These are phyloP conservation scores for Aspergillus tubingensis DNA, from an alignment of 2,329 filamentous ascomycete genomes.

Conservation along the genomic window DNA sequence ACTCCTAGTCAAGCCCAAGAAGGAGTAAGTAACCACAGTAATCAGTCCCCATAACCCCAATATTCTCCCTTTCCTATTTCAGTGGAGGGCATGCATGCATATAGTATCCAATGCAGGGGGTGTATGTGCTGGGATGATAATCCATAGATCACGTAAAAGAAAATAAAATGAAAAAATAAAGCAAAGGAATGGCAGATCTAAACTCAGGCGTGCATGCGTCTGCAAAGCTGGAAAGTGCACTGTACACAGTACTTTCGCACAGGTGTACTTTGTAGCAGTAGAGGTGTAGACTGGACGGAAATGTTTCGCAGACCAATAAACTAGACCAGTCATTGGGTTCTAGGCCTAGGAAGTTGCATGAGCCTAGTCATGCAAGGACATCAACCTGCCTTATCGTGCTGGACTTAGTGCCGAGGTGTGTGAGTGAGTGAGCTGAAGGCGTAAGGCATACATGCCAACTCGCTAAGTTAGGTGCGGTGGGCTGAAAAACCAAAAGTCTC, in stretches of 20 bases:
- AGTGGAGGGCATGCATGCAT: neutral
- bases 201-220: neutral
- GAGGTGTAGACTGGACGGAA: neutral
- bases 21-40: constrained; percentile 22
- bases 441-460: constrained; percentile 2
- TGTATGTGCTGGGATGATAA: neutral
- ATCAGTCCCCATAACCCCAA: neutral
- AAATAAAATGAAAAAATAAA: neutral
- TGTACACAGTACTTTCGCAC: neutral
- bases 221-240: neutral
- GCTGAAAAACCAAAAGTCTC: neutral
- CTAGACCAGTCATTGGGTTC: neutral
- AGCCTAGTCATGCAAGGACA: neutral
- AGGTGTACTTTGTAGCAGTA: too few species aligned
- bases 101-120: neutral
- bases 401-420: neutral
- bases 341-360: neutral
- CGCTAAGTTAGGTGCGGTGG: neutral
- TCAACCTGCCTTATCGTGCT: constrained; percentile 4
- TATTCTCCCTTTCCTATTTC: neutral
- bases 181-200: neutral
- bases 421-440: neutral
- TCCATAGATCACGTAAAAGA: neutral
- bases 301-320: neutral
- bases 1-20: constrained; percentile 33